Evolutionary conservation across 805 yeast genomes (phyloP).

Genomic region (Teunomyces lycoperdinae): DNA sequence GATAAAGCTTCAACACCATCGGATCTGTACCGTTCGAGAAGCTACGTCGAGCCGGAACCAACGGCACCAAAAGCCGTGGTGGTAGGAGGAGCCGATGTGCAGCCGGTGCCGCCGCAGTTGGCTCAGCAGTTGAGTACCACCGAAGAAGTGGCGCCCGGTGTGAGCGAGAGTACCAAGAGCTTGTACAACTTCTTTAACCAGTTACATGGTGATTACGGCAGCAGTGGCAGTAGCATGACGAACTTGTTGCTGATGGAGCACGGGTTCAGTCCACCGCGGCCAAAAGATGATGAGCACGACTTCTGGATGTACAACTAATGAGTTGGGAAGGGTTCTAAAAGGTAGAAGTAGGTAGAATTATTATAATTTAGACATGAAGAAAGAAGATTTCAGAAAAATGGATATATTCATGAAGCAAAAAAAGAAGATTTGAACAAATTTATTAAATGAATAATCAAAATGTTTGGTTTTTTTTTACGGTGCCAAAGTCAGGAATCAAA

Average conservation of each 20-base stretch:
- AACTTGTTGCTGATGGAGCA: slow-evolving; percentile 23
- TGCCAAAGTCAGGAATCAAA: too few relatives aligned
- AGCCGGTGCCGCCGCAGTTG: slow-evolving; percentile 3
- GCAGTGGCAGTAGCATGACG: slow-evolving; percentile 10
- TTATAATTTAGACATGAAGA: too few relatives aligned
- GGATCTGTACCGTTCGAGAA: neutral
- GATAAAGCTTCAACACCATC: neutral
- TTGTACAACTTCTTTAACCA: slow-evolving; percentile 29
- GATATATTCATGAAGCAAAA: neutral
- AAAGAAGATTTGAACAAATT: neutral
- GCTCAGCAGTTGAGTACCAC: neutral
- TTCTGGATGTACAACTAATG: slow-evolving; percentile 1
- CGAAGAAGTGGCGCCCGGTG: neutral
- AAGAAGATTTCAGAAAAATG: too few relatives aligned
- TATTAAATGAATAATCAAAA: too few relatives aligned
- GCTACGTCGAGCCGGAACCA: neutral
- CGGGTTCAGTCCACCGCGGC: neutral
- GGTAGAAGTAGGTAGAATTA: too few relatives aligned
- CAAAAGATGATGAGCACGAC: neutral
- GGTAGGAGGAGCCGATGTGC: neutral
- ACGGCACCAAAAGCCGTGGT: neutral
- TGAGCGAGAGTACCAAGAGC: slow-evolving; percentile 30
- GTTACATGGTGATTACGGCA: slow-evolving; percentile 19
- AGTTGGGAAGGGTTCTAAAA: too few relatives aligned
- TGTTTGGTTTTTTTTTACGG: too few relatives aligned